A percentile compares a stretch with the other conserved stretches of the same genome.
Evolutionary conservation across 1,139 yeast genomes (phyloP).

Genomic region (Citeromyces hawaiiensis): DNA sequence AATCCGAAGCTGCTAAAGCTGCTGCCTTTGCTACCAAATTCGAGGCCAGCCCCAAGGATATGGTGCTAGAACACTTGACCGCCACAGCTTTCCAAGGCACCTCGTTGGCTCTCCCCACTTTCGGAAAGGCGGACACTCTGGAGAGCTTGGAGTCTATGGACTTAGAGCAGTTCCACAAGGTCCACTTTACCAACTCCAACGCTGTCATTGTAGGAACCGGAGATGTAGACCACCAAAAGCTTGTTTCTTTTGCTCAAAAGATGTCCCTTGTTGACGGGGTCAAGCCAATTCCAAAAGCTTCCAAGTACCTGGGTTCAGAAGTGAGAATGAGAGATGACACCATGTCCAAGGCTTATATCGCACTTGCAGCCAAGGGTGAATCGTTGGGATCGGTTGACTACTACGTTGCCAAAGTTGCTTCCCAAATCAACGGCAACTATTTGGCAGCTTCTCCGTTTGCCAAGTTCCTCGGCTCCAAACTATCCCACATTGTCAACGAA

Average conservation of each 20-base stretch:
- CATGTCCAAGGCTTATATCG: conserved; percentile 63
- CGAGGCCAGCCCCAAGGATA: conserved; percentile 31
- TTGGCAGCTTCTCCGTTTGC: conserved; percentile 38
- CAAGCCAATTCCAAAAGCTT: conserved; percentile 38
- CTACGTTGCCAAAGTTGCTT: conserved; percentile 61
- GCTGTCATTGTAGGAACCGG: conserved; percentile 64
- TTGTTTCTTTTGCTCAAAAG: conserved; percentile 50
- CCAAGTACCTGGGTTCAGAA: conserved; percentile 71
- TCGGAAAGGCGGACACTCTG: conserved; percentile 58
- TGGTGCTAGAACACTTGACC: conserved; percentile 60
- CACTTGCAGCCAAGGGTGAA: conserved; percentile 68
- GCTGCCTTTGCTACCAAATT: conserved; percentile 25
- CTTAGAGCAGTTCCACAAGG: conserved; percentile 37
- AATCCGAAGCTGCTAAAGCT: conserved; percentile 15
- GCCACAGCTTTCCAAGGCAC: conserved; percentile 80
- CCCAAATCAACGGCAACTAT: conserved; percentile 55
- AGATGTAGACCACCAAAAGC: conserved; percentile 53
- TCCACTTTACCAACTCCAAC: conserved; percentile 48
- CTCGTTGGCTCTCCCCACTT: conserved; percentile 60
- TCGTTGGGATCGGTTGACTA: conserved; percentile 46
- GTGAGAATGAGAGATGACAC: conserved; percentile 83
- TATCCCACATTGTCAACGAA: conserved; percentile 62
- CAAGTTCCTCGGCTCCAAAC: conserved; percentile 71
- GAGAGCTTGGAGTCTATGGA: conserved; percentile 45
- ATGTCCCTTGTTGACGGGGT: conserved; percentile 34